Evolutionary conservation across 1,284 basidiomycete species (phyloP).

Genomic region (Ganoderma lucidum): DNA sequence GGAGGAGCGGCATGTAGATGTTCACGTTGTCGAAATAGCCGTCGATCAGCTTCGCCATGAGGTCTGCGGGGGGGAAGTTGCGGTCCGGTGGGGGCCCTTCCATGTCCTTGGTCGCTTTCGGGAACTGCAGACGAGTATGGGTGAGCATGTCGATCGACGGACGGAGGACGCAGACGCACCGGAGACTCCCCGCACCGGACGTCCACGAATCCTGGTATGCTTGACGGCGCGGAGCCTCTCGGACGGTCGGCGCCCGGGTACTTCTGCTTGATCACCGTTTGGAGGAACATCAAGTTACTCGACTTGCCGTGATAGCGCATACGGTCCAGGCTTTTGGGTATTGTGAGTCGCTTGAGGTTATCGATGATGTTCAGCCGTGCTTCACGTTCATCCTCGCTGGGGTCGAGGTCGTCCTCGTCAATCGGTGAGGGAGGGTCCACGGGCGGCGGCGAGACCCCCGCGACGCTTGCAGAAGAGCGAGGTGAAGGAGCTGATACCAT

Average conservation of each 20-base stretch:
- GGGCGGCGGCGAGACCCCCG: slow-evolving; percentile 20
- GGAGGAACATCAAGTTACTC: slow-evolving; percentile 57
- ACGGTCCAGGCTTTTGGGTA: slow-evolving; percentile 29
- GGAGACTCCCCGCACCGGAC: no score
- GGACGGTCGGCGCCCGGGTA: slow-evolving; percentile 37
- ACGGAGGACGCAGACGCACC: no score
- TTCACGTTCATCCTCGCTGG: slow-evolving; percentile 45
- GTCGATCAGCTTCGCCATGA: slow-evolving; percentile 49
- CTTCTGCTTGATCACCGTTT: slow-evolving; percentile 57
- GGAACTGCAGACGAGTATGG: no score
- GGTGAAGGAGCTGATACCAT: slow-evolving; percentile 28
- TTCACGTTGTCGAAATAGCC: slow-evolving; percentile 56
- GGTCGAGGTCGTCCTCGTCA: slow-evolving; percentile 43
- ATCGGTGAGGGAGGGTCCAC: slow-evolving; percentile 21
- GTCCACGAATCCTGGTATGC: background rate
- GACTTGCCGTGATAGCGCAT: slow-evolving; percentile 61
- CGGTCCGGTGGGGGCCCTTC: slow-evolving; percentile 11
- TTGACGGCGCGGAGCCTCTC: slow-evolving; percentile 20
- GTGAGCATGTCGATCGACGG: no score
- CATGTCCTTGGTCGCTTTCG: no score
- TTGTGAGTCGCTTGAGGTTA: slow-evolving; percentile 33
- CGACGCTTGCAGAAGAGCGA: slow-evolving; percentile 24
- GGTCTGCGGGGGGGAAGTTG: slow-evolving; percentile 20
- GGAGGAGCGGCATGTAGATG: slow-evolving; percentile 55
- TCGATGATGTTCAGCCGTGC: slow-evolving; percentile 32